Conservation (phyloP, 1,284 basidiomycete genomes). For the Exobasidium cylindrosporum region DNA sequence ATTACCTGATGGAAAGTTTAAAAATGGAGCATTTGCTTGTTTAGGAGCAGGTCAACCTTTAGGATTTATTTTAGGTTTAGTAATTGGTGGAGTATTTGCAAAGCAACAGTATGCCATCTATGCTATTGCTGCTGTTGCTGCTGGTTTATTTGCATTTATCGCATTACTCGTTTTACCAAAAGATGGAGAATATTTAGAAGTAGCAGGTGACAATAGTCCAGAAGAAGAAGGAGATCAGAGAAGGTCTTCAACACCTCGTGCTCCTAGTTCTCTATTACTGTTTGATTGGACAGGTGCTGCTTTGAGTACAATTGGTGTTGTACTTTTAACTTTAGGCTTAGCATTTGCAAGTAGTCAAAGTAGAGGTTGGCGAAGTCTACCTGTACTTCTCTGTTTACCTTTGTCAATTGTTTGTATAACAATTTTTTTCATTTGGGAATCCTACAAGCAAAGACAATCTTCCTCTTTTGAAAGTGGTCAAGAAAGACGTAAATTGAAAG, state of each 20-base stretch:
- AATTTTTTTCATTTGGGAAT: conserved; percentile 70
- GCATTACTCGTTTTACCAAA: conserved; percentile 59
- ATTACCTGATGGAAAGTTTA: conserved; percentile 51
- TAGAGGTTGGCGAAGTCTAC: conserved; percentile 68
- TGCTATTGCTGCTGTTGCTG: conserved; percentile 63
- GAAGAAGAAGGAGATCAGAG: neutral
- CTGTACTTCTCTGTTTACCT: conserved; percentile 63
- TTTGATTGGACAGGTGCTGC: conserved; percentile 80
- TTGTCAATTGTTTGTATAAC: conserved; percentile 64
- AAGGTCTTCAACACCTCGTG: neutral
- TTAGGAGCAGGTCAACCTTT: conserved; percentile 69
- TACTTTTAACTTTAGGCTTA: conserved; percentile 75
- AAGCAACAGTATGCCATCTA: conserved; percentile 66
- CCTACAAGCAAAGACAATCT: conserved; percentile 59
- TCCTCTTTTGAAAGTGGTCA: neutral
- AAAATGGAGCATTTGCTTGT: conserved; percentile 48
- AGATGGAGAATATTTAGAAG: conserved; percentile 21
- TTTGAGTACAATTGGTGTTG: conserved; percentile 70
- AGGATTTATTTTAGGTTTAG: conserved; percentile 61
- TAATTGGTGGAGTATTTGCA: conserved; percentile 67
- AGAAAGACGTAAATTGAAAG: neutral
- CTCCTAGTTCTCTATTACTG: conserved; percentile 16
- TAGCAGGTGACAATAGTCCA: neutral
- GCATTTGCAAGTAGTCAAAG: conserved; percentile 70
- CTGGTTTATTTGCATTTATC: conserved; percentile 60